Evolutionary conservation across 2,329 filamentous ascomycete species (phyloP).

Genomic region (Xylaria sp.): DNA sequence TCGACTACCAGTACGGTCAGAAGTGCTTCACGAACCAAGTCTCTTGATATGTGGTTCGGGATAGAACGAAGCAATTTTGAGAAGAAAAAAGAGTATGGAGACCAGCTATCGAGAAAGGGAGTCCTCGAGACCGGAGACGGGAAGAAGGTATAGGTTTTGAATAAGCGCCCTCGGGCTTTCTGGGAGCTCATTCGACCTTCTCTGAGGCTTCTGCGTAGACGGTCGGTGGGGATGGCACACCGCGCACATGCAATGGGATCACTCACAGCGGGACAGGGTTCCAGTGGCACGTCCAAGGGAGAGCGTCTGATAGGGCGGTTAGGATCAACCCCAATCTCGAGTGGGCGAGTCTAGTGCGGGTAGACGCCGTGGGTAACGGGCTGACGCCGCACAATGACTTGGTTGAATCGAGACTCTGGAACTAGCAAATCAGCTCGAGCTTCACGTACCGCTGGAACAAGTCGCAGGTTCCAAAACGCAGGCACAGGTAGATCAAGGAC

Average conservation of each 20-base stretch:
- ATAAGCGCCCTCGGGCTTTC: slow-evolving; percentile 54
- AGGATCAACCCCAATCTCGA: slow-evolving; percentile 53
- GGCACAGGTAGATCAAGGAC: slow-evolving; percentile 15
- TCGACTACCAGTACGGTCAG: slow-evolving; percentile 42
- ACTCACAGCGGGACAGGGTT: slow-evolving; percentile 56
- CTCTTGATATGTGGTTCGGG: slow-evolving; percentile 45
- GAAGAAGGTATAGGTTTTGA: slow-evolving; percentile 65
- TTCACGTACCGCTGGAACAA: slow-evolving; percentile 38
- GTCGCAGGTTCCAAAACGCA: slow-evolving; percentile 37
- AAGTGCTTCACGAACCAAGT: slow-evolving; percentile 46
- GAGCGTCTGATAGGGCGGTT: slow-evolving; percentile 58
- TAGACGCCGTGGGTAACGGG: slow-evolving; percentile 58
- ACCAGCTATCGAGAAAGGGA: slow-evolving; percentile 66
- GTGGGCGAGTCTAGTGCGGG: slow-evolving; percentile 55
- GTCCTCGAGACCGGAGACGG: slow-evolving; percentile 50
- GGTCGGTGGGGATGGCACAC: slow-evolving; percentile 53
- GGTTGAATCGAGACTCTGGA: slow-evolving; percentile 43
- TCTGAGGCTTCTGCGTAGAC: slow-evolving; percentile 52
- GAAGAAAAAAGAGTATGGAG: slow-evolving; percentile 57
- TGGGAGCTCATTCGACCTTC: slow-evolving; percentile 51
- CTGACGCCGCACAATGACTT: slow-evolving; percentile 50
- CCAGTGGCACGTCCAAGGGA: slow-evolving; percentile 48
- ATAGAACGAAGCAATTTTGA: slow-evolving; percentile 52
- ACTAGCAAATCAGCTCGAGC: slow-evolving; percentile 42
- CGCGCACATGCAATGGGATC: slow-evolving; percentile 54